A percentile compares a stretch with the other conserved stretches of the same genome.
These are phyloP conservation scores for Apiospora aurea DNA, from an alignment of 2,329 filamentous ascomycete genomes.

Conservation along the genomic window DNA sequence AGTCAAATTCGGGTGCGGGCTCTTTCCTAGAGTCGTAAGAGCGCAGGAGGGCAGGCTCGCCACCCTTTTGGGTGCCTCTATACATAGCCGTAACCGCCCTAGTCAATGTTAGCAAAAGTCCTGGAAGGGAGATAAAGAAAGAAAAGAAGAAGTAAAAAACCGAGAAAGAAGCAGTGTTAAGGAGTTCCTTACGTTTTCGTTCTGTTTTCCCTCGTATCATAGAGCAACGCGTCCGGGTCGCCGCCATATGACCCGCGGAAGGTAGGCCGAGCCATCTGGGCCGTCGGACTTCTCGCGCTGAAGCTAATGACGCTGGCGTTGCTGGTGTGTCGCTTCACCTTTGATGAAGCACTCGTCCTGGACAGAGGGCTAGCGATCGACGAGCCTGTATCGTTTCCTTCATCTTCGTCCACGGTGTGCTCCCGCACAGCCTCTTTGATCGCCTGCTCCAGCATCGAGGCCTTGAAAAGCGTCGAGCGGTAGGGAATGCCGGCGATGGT, in stretches of 20 bases:
- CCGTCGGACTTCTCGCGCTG: conserved; percentile 69
- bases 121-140: background rate
- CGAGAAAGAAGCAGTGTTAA: background rate
- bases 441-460: conserved; percentile 91
- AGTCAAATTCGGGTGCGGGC: conserved; percentile 88
- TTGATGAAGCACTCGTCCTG: conserved; percentile 50
- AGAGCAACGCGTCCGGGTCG: conserved; percentile 85
- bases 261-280: conserved; percentile 60
- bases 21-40: conserved; percentile 97
- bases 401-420: conserved; percentile 78
- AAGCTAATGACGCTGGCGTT: conserved; percentile 86
- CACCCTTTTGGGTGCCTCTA: conserved; percentile 76
- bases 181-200: conserved; percentile 79
- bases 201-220: conserved; percentile 83
- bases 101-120: conserved; percentile 35
- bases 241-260: conserved; percentile 74
- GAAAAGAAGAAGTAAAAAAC: background rate
- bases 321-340: conserved; percentile 71
- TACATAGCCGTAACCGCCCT: conserved; percentile 92
- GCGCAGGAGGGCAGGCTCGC: conserved; percentile 76
- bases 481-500: conserved; percentile 96
- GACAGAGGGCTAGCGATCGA: conserved; percentile 49
- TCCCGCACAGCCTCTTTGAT: conserved; percentile 89
- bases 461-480: conserved; percentile 94
- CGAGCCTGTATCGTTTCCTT: conserved; percentile 76